Evolutionary conservation across 352 stramenopile genomes (phyloP), one percentile per base, ranked within the genome.

Genomic region (Pythium rishiriense): DNA sequence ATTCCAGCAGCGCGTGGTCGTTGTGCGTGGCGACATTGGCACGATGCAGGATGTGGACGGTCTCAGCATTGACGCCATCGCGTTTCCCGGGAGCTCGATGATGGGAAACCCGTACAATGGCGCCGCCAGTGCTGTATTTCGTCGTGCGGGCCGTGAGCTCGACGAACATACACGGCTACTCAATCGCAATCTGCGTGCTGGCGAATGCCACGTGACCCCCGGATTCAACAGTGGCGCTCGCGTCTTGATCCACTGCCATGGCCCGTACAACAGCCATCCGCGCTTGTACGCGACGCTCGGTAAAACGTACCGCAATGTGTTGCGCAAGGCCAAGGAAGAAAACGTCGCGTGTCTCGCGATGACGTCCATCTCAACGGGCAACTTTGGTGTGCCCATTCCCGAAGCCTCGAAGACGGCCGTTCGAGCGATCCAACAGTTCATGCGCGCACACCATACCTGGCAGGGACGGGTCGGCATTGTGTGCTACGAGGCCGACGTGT

Each of bases 341-440:
- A 70, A 78, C 24, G 59, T 86, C 0, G 49, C 52, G 29, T 90
- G 81, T 51, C 68, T 93, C 3, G 80, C 78, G 8, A 65, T 90
- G 42, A 61, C 74, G 35, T 91, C 83, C 21, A 88, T 93, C 53
- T 88, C 83, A 1, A 91, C 83, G 0, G 81, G 83, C 2, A 86
- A 81, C 46, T 75, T 88, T 42, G 72, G 75, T 1, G 59, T 83
- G 3, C 74, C 74, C 0, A 51, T 68, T 19, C 37, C 52, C 2
- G 51, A 68, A 24, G 63, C 65, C 2, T 58, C 73, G 4, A 49
- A 47, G 4, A 65, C 68, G 10, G 73, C 49, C 15, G 58, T 80
- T 35, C 55, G 58, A 12, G 56, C 60, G 11, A 69, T 72, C 33
- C 69, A 70, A 35, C 57, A 54, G 17, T 72, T 60, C 45, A 35